These are phyloP conservation scores for Trypanosoma cruzi DNA, from an alignment of 208 protist genomes.

Conservation along the genomic window DNA sequence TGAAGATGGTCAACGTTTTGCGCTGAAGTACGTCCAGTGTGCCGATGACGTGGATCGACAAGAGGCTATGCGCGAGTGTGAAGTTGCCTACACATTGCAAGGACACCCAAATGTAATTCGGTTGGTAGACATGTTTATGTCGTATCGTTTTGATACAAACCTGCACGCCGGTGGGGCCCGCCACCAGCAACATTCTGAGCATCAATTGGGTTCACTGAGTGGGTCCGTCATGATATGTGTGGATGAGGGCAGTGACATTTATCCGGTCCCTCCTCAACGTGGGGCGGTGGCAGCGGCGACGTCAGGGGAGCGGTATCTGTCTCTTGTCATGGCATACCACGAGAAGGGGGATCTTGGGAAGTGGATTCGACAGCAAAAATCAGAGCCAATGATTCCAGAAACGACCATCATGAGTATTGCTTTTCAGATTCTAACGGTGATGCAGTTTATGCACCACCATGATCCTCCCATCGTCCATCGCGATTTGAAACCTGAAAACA, in stretches of 20 bases:
- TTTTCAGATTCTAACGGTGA: slow-evolving; percentile 57
- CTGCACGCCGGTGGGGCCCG: slow-evolving; percentile 2
- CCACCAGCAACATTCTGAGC: neutral
- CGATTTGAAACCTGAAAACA: slow-evolving; percentile 90
- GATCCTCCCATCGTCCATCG: slow-evolving; percentile 76
- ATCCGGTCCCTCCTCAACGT: neutral
- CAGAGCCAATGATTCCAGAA: slow-evolving; percentile 47
- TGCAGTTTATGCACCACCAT: slow-evolving; percentile 72
- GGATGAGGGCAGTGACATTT: neutral
- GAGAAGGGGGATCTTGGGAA: slow-evolving; percentile 54
- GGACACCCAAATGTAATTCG: slow-evolving; percentile 77
- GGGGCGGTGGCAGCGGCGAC: neutral
- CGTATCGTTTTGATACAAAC: slow-evolving; percentile 50
- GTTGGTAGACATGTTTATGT: slow-evolving; percentile 86
- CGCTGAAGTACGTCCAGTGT: slow-evolving; percentile 82
- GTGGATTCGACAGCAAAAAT: slow-evolving; percentile 46
- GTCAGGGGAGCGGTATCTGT: slow-evolving; percentile 56
- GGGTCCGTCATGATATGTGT: slow-evolving; percentile 19
- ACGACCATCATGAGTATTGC: slow-evolving; percentile 50
- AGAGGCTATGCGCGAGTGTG: slow-evolving; percentile 76
- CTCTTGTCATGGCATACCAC: slow-evolving; percentile 65
- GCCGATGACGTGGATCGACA: slow-evolving; percentile 52
- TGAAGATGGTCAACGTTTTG: slow-evolving; percentile 42
- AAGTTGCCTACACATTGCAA: slow-evolving; percentile 62
- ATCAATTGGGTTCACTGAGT: slow-evolving; percentile 1